Base-by-base conservation (phyloP, 148 eudicot genomes). In the Nepenthes mirabilis region DNA sequence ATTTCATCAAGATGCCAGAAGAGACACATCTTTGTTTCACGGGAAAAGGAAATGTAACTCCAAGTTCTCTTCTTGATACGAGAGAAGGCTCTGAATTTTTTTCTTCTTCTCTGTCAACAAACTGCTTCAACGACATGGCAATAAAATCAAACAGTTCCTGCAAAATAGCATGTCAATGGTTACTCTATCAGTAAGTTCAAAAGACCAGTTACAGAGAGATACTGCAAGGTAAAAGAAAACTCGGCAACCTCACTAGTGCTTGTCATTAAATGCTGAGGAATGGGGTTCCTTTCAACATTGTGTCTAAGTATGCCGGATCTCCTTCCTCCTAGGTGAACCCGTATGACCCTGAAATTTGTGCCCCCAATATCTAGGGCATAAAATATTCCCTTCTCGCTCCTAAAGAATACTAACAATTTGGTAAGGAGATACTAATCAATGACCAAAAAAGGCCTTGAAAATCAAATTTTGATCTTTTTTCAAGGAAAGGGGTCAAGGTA, bases 31-130 rank as follows among this genome's bases (percentile, higher is more conserved):
- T 77, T 77, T 91, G 96, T 71, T 77, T 91, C 70, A 88, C 82
- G 11, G 98, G 98, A 72, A 88, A 91, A 37, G 98, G 86, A 59
- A 91, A 91, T 58, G 98, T 85, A 61, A 88, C 80, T 52, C 98
- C 96, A 54, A 91, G 84, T 68, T 83, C 85, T 66, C 82, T 82
- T 67, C 65, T 79, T 61, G 73, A 64, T 35, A 40, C 63, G 50
- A 73, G 55, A 63, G 82, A 68, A 54, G 34, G 52, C 57, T 70
- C 80, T 40, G 45, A 40, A 60, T 47, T 58, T 35, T 62, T 69
- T 58, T 70, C 94, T 36, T 70, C 77, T 70, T 81, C 76, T 58
- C 59, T 79, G 36, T 82, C 83, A 33, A 82, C 81, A 69, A 93
- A 88, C 35, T 82, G 73, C 67, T 77, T 81, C 10, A 93, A 74